These are phyloP conservation scores for Panicum miliaceum DNA, from an alignment of 176 grass and related monocot genomes.

Conservation along the genomic window DNA sequence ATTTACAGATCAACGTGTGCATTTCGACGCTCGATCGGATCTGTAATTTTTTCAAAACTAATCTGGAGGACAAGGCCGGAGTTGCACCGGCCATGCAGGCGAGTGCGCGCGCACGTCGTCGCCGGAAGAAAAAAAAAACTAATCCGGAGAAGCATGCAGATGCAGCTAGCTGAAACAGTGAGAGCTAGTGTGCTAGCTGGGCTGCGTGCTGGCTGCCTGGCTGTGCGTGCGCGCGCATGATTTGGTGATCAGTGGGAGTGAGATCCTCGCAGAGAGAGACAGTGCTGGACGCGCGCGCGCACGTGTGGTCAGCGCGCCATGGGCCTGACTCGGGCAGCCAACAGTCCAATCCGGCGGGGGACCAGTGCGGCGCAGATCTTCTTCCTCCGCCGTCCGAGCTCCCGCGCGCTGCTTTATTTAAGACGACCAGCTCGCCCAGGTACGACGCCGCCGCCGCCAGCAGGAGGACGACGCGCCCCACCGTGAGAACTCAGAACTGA, in stretches of 20 bases:
- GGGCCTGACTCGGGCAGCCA: conserved; percentile 20
- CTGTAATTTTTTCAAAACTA: not conserved
- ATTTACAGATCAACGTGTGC: not conserved
- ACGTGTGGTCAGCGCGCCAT: conserved; percentile 57
- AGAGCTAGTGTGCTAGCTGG: not conserved
- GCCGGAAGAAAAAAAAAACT: not conserved
- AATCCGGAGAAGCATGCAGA: not conserved
- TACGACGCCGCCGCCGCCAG: not conserved
- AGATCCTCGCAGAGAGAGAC: conserved; percentile 35
- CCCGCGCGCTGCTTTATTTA: conserved; percentile 25
- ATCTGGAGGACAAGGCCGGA: not conserved
- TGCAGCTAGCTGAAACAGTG: not conserved
- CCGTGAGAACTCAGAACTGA: not conserved
- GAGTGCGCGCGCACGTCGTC: conserved; percentile 11
- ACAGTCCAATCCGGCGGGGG: conserved; percentile 49
- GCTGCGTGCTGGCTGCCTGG: not conserved
- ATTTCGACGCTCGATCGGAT: not conserved
- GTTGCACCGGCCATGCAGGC: conserved; percentile 30
- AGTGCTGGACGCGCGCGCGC: conserved; percentile 21
- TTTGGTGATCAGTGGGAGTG: conserved; percentile 29
- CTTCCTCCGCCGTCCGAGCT: conserved; percentile 22
- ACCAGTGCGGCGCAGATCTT: conserved; percentile 50
- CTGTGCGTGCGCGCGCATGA: not conserved
- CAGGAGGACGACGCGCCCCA: not conserved
- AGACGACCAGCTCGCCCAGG: not conserved